These are phyloP conservation scores for Paraglomus brasilianum DNA, from an alignment of 192 early-diverging fungal genomes.

Conservation along the genomic window DNA sequence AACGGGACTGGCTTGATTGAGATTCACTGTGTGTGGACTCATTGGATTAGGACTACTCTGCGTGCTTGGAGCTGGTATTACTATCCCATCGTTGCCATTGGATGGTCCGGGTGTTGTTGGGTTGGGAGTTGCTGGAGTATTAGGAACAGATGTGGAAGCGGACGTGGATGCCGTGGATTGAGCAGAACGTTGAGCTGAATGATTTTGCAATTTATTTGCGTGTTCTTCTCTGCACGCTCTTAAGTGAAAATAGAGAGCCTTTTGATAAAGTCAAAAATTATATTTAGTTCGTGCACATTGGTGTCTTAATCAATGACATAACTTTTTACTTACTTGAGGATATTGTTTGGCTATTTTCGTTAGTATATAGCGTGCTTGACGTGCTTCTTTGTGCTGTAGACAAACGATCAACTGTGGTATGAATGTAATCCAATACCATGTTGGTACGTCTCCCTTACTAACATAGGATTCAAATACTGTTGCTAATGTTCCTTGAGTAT, in stretches of 20 bases:
- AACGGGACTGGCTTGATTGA: conserved; percentile 7
- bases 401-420: conserved; percentile 91
- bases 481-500: conserved; percentile 70
- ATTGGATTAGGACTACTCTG: conserved; percentile 4
- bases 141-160: conserved; percentile 12
- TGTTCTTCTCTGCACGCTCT: conserved; percentile 91
- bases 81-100: conserved; percentile 16
- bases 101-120: conserved; percentile 35
- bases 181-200: background rate
- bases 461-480: conserved; percentile 79
- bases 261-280: conserved; percentile 32
- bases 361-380: conserved; percentile 78
- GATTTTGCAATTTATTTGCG: conserved; percentile 56
- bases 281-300: background rate
- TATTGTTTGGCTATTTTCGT: conserved; percentile 93
- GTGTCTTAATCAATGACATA: background rate
- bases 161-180: conserved; percentile 17
- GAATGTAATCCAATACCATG: conserved; percentile 99
- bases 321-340: conserved; percentile 63
- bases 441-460: conserved; percentile 79
- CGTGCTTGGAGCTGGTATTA: conserved; percentile 18
- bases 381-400: conserved; percentile 77
- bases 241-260: conserved; percentile 94
- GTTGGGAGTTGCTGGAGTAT: conserved; percentile 40
- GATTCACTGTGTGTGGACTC: background rate